Evolutionary conservation across 2,329 filamentous ascomycete genomes (phyloP).

Genomic region (Paracorniculantispora psalliotae): DNA sequence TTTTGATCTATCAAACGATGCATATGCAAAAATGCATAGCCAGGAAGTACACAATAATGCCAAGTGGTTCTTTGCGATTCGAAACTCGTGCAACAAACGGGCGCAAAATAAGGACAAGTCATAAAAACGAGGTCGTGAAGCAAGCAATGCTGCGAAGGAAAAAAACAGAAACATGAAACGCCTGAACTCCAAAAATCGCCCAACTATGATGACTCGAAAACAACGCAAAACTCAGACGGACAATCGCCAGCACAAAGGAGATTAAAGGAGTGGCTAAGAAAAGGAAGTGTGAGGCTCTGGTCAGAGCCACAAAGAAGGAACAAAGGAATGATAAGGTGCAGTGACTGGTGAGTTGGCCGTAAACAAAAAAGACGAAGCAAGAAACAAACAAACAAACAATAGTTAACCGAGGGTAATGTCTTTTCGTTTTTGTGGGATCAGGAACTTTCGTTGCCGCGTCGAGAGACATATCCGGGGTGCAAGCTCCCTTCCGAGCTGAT

Average conservation of each 20-base stretch:
- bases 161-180: not conserved
- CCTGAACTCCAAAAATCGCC: not conserved
- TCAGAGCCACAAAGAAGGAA: not conserved
- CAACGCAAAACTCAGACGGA: not conserved
- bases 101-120: not conserved
- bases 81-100: not conserved
- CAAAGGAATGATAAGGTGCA: not conserved
- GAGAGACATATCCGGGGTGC: slow-evolving; percentile 27
- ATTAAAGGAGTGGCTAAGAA: slow-evolving; percentile 2
- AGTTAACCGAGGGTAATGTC: not conserved
- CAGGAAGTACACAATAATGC: not conserved
- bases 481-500: slow-evolving; percentile 43
- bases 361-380: not conserved
- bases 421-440: slow-evolving; percentile 38
- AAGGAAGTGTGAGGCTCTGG: not conserved
- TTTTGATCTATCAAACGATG: not conserved
- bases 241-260: slow-evolving; percentile 5
- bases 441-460: slow-evolving; percentile 21
- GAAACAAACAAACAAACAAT: not conserved
- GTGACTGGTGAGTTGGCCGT: slow-evolving; percentile 4
- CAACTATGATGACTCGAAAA: not conserved
- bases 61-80: not conserved
- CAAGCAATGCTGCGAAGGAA: not conserved
- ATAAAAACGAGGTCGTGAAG: not conserved
- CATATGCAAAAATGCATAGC: not conserved